phyloP scores from a whole-genome alignment of 805 yeast genomes.

The Spathaspora passalidarum region DNA sequence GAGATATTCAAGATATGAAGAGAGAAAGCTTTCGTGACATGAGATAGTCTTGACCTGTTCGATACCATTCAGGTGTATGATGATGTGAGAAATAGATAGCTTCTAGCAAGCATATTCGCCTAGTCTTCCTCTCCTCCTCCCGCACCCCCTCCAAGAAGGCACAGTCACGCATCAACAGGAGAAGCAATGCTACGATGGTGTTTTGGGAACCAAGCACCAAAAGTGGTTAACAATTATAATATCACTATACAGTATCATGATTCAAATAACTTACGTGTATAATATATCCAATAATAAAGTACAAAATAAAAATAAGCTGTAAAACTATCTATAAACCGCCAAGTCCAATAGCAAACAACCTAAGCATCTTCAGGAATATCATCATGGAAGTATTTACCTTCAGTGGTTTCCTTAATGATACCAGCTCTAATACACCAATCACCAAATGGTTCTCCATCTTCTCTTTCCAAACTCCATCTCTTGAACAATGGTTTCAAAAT shows the following conservation, averaged over 20 bases:
- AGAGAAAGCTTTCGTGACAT: background rate
- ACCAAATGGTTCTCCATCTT: conserved; percentile 92
- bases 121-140: too few relatives aligned
- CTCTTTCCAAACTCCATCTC: conserved; percentile 90
- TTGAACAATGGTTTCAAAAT: conserved; percentile 83
- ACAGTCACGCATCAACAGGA: too few relatives aligned
- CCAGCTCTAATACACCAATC: conserved; percentile 87
- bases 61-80: too few relatives aligned
- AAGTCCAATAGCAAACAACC: conserved; percentile 3
- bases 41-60: too few relatives aligned
- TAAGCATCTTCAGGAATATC: conserved; percentile 78
- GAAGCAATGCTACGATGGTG: too few relatives aligned
- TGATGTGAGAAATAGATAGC: too few relatives aligned
- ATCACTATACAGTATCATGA: too few relatives aligned
- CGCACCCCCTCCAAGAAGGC: too few relatives aligned
- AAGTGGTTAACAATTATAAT: too few relatives aligned
- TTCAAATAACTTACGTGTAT: too few relatives aligned
- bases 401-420: conserved; percentile 82
- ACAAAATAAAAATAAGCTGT: background rate
- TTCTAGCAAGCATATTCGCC: too few relatives aligned
- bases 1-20: conserved; percentile 15
- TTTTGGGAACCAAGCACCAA: too few relatives aligned
- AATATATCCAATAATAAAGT: background rate
- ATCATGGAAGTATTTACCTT: conserved; percentile 94
- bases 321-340: conserved; percentile 3